Base-by-base conservation (phyloP, 2,329 filamentous ascomycete species). In the Trichophyton schoenleinii region DNA sequence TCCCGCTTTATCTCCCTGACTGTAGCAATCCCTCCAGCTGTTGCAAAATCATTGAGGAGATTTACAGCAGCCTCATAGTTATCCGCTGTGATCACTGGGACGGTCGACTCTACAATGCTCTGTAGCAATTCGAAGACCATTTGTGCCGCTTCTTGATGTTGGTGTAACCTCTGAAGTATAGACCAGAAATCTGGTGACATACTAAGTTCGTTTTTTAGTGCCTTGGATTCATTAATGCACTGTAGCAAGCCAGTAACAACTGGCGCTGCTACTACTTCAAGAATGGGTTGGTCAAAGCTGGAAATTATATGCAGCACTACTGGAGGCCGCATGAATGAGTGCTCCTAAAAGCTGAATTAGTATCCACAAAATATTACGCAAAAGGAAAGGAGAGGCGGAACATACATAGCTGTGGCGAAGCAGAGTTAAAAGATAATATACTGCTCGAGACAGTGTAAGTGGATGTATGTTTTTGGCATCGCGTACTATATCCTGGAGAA, bases 121-220 rank as follows among this genome's bases (percentile, higher is more conserved):
- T 94, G 87, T 0, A 96, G 79, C n/a, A 97, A 88, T 60, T 87
- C 84, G 71, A 97, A 97, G 0, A 95, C 91, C 15, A 86, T 80
- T 0, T 86, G 80, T 1, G 90, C 88, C 28, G 87, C 86, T 60
- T 89, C 86, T 2, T 83, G 76, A 64, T 87, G 82, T 25, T 80
- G 79, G 55, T 89, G 85, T 18, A 99, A 78, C 36, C 85, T 83
- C 64, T 90, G 86, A 59, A 99, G 79, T 13, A 96, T 88, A 3
- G 87, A 87, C 94, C 94, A 99, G 73, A 99, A 97, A 70, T 99
- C 94, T 0, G 94, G 94, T 18, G 92, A 97, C 13, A 89, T 92
- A 75, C 95, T 95, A 67, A 97, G 88, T 75, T 97, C 92, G 67
- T 89, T 96, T 62, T 89, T 85, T 31, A 99, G 78, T 11, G 88